phyloP scores from a whole-genome alignment of 1,139 yeast species.

The Tardiomyces digboiensis region DNA sequence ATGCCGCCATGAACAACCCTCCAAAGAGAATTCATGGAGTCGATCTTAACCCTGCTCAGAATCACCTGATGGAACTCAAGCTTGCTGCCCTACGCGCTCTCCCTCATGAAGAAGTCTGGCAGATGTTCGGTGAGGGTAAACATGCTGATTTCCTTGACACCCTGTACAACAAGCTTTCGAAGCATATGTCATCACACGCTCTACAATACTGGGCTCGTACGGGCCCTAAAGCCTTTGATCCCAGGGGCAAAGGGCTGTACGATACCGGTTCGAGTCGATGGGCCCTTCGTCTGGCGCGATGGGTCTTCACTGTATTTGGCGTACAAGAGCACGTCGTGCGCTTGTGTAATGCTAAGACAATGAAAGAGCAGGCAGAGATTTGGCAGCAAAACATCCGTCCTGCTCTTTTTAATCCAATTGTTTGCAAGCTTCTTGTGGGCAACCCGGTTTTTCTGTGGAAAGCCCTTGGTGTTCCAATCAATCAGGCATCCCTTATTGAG shows the following conservation, averaged over 20 bases:
- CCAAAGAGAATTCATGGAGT: constrained; percentile 78
- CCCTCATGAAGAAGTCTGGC: constrained; percentile 56
- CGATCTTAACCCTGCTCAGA: constrained; percentile 76
- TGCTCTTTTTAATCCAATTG: constrained; percentile 58
- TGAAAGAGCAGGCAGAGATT: constrained; percentile 51
- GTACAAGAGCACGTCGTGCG: constrained; percentile 41
- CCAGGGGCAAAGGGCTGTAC: constrained; percentile 50
- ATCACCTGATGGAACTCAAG: constrained; percentile 69
- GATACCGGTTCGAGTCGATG: constrained; percentile 83
- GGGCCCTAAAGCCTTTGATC: constrained; percentile 47
- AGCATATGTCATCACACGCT: constrained; percentile 69
- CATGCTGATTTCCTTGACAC: constrained; percentile 43
- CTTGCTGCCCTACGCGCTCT: constrained; percentile 58
- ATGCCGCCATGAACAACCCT: constrained; percentile 60
- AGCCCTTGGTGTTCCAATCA: constrained; percentile 79
- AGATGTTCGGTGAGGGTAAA: constrained; percentile 66
- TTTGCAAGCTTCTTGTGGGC: constrained; percentile 60
- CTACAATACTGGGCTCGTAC: constrained; percentile 71
- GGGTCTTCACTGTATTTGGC: constrained; percentile 50
- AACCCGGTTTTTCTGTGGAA: constrained; percentile 80
- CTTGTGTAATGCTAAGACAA: constrained; percentile 47
- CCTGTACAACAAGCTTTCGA: constrained; percentile 47
- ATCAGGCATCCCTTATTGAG: constrained; percentile 76
- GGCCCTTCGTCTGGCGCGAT: constrained; percentile 64
- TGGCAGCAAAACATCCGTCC: constrained; percentile 62